phyloP scores from a whole-genome alignment of 2,329 filamentous ascomycete genomes.

The Corniculantispora saksenae region DNA sequence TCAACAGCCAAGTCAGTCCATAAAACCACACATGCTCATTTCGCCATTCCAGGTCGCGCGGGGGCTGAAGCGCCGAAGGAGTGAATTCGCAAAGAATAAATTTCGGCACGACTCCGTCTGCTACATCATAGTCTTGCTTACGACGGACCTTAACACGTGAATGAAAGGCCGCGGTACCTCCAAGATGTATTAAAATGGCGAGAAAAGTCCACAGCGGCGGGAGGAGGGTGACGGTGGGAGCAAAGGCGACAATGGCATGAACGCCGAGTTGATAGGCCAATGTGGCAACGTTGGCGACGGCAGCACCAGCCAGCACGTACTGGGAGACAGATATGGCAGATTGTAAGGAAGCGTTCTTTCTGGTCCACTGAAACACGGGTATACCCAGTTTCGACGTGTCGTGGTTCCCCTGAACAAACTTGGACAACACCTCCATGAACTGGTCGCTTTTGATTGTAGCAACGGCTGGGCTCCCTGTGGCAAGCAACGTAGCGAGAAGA shows the following conservation, averaged over 20 bases:
- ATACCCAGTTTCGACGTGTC: background rate
- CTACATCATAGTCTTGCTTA: background rate
- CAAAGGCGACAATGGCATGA: conserved; percentile 29
- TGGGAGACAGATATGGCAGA: conserved; percentile 18
- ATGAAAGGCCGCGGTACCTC: conserved; percentile 21
- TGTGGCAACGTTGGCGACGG: conserved; percentile 29
- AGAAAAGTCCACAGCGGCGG: conserved; percentile 30
- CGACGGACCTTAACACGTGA: conserved; percentile 21
- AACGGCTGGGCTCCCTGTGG: background rate
- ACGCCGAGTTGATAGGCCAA: conserved; percentile 30
- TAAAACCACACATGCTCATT: conserved; percentile 22
- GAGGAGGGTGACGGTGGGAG: conserved; percentile 25
- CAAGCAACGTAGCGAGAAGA: conserved; percentile 23
- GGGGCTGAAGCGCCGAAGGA: conserved; percentile 25
- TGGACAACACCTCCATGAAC: conserved; percentile 5
- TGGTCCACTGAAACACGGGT: background rate
- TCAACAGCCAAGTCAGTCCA: conserved; percentile 24
- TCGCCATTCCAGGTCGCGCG: conserved; percentile 22
- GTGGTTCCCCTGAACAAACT: background rate
- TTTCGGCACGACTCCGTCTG: background rate
- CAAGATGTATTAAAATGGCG: conserved; percentile 26
- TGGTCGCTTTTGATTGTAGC: background rate
- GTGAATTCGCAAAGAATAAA: conserved; percentile 23
- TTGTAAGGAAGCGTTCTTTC: background rate
- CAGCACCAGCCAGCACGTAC: conserved; percentile 26